Conservation (phyloP, 2,329 filamentous ascomycete species). For the Colletotrichum sp. region DNA sequence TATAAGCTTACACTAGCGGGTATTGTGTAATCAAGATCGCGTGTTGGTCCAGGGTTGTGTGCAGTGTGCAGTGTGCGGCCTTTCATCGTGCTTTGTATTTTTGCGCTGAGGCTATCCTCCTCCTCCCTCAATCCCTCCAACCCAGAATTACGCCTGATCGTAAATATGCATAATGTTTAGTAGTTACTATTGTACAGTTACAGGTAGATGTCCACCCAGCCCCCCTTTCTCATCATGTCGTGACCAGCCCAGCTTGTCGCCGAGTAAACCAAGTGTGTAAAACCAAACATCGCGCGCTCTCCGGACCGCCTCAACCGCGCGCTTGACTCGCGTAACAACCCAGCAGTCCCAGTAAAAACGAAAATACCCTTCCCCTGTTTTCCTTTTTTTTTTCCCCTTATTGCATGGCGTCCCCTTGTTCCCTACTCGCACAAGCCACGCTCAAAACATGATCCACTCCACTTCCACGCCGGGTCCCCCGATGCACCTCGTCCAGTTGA, state of each 20-base stretch:
- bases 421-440: background rate
- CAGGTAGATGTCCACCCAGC: background rate
- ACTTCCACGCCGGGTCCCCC: constrained; percentile 61
- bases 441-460: constrained; percentile 72
- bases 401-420: background rate
- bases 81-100: background rate
- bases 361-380: background rate
- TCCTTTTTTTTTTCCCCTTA: background rate
- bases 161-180: constrained; percentile 10
- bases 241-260: constrained; percentile 14
- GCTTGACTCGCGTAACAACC: constrained; percentile 11
- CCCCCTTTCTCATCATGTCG: constrained; percentile 14
- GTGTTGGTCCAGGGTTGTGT: background rate
- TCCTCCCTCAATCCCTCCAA: background rate
- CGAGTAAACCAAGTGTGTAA: background rate
- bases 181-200: constrained; percentile 20
- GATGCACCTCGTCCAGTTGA: constrained; percentile 64
- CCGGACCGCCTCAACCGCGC: background rate
- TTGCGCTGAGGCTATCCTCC: background rate
- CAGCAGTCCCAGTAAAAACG: background rate
- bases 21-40: background rate
- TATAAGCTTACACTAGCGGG: background rate
- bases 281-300: background rate
- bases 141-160: background rate
- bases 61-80: background rate